Conservation (phyloP, 225 moss, liverwort and hornwort species). For the Physcomitrellopsis africana region DNA sequence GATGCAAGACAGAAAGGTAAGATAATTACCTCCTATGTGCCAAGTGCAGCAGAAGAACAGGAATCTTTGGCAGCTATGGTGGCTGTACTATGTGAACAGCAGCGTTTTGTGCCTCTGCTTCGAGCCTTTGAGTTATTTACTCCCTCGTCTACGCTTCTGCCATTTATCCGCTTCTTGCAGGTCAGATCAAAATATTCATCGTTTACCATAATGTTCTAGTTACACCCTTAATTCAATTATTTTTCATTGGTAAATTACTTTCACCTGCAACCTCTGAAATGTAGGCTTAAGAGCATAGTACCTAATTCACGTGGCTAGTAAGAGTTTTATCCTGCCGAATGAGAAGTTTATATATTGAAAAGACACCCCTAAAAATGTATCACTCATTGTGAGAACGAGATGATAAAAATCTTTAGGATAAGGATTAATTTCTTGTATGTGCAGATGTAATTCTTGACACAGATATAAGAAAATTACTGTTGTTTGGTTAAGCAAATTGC, state of each 20-base stretch:
- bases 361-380: background rate
- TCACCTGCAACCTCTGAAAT: slow-evolving; percentile 15
- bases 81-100: slow-evolving; percentile 87
- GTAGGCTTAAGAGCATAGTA: slow-evolving; percentile 6
- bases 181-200: slow-evolving; percentile 35
- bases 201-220: slow-evolving; percentile 17
- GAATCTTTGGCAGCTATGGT: slow-evolving; percentile 90
- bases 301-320: slow-evolving; percentile 2
- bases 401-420: background rate
- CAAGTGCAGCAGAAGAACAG: slow-evolving; percentile 65
- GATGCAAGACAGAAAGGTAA: slow-evolving; percentile 41
- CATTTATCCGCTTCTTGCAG: slow-evolving; percentile 90
- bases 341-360: too few relatives aligned
- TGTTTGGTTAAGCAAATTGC: slow-evolving; percentile 8
- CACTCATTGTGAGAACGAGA: slow-evolving; percentile 16
- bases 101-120: slow-evolving; percentile 86
- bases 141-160: slow-evolving; percentile 86
- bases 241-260: background rate
- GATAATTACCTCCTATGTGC: slow-evolving; percentile 33
- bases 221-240: slow-evolving; percentile 12
- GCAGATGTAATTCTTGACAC: background rate
- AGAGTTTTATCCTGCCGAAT: background rate
- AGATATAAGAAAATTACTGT: too few relatives aligned
- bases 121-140: slow-evolving; percentile 97
- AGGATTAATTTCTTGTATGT: slow-evolving; percentile 2